Evolutionary conservation across 2,329 filamentous ascomycete species (phyloP).

Genomic region (Arthrobotrys pseudoclavata): DNA sequence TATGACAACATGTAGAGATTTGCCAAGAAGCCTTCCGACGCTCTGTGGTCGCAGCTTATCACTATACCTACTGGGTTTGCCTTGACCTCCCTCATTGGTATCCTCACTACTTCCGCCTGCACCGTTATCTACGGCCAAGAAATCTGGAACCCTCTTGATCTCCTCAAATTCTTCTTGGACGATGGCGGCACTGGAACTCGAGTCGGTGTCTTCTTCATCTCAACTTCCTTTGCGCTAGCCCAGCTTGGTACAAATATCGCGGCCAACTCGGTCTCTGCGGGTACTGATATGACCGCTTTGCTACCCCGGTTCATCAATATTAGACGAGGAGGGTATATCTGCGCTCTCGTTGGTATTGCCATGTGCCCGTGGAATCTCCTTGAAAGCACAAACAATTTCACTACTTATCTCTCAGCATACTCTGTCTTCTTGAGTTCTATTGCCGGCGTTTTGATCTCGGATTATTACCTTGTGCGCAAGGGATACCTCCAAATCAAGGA

Average conservation of each 20-base stretch:
- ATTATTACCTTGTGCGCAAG: constrained; percentile 88
- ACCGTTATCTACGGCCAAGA: constrained; percentile 76
- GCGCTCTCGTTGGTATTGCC: constrained; percentile 80
- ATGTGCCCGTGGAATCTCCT: constrained; percentile 91
- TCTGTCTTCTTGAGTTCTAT: constrained; percentile 95
- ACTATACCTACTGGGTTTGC: constrained; percentile 80
- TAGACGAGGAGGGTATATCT: constrained; percentile 87
- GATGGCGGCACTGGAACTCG: constrained; percentile 76
- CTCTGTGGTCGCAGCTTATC: constrained; percentile 83
- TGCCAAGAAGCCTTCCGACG: constrained; percentile 79
- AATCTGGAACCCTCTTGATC: constrained; percentile 80
- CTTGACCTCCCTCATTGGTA: constrained; percentile 86
- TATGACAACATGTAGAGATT: constrained; percentile 84
- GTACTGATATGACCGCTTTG: constrained; percentile 84
- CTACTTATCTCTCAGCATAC: constrained; percentile 90
- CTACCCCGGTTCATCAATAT: constrained; percentile 86
- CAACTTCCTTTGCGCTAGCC: constrained; percentile 79
- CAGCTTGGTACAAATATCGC: constrained; percentile 90
- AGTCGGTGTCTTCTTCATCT: constrained; percentile 82
- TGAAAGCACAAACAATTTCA: constrained; percentile 82
- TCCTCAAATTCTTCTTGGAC: constrained; percentile 77
- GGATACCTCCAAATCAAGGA: constrained; percentile 84
- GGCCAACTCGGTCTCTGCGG: constrained; percentile 85
- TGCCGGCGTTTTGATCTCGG: constrained; percentile 87
- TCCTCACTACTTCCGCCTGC: constrained; percentile 81